Evolutionary conservation across 352 stramenopile species (phyloP), one percentile per base, ranked within the genome.

Genomic region (Thraustochytrium sp.): DNA sequence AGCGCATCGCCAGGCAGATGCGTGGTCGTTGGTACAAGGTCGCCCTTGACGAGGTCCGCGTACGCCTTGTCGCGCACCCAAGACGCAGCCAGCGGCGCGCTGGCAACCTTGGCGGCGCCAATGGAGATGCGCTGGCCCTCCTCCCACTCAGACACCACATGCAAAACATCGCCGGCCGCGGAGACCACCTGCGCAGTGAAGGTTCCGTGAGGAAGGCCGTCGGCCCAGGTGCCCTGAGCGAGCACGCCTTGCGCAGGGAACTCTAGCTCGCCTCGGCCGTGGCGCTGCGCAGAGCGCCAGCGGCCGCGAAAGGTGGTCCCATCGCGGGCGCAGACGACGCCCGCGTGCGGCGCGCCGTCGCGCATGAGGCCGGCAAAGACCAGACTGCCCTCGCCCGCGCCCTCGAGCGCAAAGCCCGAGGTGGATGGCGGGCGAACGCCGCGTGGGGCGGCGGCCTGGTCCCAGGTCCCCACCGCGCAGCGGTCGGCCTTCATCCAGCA

Each of bases 391-490:
- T 68, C 1, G 18, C 26, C 40, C 29, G 16, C 68, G 29, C 29
- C 42, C 42, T 77, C 64, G 42, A 77, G 38, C 16, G 26, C 65
- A 75, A 77, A 62, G n/a, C 65, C 65, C 31, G 11, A 26, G 31
- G 46, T 29, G 18, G 37, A 37, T n/a, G n/a, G n/a, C n/a, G n/a
- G n/a, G n/a, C n/a, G n/a, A n/a, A n/a, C n/a, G n/a, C n/a, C n/a
- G n/a, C n/a, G n/a, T n/a, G n/a, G n/a, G n/a, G n/a, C n/a, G n/a
- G n/a, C n/a, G n/a, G n/a, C n/a, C n/a, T n/a, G n/a, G n/a, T n/a
- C n/a, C n/a, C n/a, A n/a, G n/a, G n/a, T n/a, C n/a, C n/a, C n/a
- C n/a, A n/a, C n/a, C n/a, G n/a, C n/a, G n/a, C n/a, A n/a, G n/a
- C n/a, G n/a, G n/a, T n/a, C n/a, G n/a, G 49, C 49, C 49, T 23